Evolutionary conservation across 495 filamentous ascomycete species (phyloP).

Genomic region (Xylaria telfairii): DNA sequence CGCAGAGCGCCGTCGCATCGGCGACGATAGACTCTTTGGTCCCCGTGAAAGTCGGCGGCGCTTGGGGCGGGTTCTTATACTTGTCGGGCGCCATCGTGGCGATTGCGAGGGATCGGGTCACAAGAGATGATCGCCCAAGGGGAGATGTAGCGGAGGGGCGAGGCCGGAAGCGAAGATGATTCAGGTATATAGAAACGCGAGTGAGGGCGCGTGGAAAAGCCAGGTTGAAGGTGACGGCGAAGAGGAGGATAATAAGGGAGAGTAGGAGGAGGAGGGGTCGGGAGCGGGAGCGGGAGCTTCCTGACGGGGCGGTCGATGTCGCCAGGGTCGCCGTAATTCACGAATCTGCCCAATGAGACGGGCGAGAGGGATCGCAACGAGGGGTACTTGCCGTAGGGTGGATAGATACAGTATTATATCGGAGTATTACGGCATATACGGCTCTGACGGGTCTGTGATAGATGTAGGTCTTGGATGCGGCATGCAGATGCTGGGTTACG

Average conservation of each 20-base stretch:
- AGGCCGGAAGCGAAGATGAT: constrained; percentile 49
- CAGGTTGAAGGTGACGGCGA: constrained; percentile 73
- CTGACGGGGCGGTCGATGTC: constrained; percentile 41
- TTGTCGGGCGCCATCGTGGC: constrained; percentile 47
- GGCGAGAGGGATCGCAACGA: neutral
- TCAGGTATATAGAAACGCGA: constrained; percentile 68
- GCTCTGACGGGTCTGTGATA: constrained; percentile 7
- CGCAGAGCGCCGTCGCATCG: constrained; percentile 78
- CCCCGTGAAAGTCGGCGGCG: constrained; percentile 84
- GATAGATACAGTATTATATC: neutral
- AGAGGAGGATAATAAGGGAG: constrained; percentile 66
- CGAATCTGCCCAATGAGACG: constrained; percentile 4
- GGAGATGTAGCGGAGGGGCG: constrained; percentile 35
- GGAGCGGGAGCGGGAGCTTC: constrained; percentile 35
- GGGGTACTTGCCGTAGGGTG: neutral
- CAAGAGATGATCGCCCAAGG: constrained; percentile 18
- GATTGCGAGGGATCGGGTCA: constrained; percentile 31
- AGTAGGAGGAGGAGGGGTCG: constrained; percentile 52
- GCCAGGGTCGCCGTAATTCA: constrained; percentile 45
- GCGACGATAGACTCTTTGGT: constrained; percentile 76
- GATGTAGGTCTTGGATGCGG: constrained; percentile 6
- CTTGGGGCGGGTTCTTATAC: constrained; percentile 77
- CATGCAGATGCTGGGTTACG: neutral
- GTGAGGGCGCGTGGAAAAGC: constrained; percentile 70
- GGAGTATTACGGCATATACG: constrained; percentile 8